These are phyloP conservation scores for Neurospora intermedia DNA, from an alignment of 495 filamentous ascomycete species.

Conservation along the genomic window DNA sequence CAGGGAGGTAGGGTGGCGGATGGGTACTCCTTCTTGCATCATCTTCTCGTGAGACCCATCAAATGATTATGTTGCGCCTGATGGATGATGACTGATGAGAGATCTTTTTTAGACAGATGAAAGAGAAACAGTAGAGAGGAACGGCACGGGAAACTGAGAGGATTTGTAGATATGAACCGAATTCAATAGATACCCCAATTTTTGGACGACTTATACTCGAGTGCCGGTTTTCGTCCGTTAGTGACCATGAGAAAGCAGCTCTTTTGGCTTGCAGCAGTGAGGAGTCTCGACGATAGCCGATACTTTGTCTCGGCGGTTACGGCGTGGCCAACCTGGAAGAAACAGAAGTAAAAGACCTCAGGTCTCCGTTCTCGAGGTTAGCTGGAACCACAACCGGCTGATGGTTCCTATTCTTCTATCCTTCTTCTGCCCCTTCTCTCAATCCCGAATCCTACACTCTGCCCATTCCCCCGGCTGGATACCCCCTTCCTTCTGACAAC, in stretches of 20 bases:
- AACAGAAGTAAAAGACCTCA: neutral
- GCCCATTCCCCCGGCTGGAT: neutral
- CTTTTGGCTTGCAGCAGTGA: neutral
- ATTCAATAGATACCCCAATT: conserved; percentile 27
- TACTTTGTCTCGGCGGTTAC: neutral
- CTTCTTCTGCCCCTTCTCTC: neutral
- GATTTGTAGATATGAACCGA: conserved; percentile 18
- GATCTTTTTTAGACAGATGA: conserved; percentile 3
- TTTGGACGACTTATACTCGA: conserved; percentile 20
- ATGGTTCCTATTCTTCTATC: neutral
- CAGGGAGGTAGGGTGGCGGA: neutral
- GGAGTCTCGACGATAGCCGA: neutral
- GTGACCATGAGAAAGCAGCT: neutral
- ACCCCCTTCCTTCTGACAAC: neutral
- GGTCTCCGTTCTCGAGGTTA: neutral
- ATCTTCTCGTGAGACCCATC: neutral
- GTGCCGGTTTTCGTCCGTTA: neutral
- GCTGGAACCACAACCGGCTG: neutral
- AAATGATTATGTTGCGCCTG: neutral
- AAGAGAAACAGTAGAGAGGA: neutral
- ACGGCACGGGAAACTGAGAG: neutral
- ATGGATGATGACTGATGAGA: conserved; percentile 15
- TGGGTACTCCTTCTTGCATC: neutral
- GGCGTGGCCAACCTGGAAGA: neutral
- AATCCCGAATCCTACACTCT: neutral